phyloP scores from a whole-genome alignment of 2,329 filamentous ascomycete species.

The Talaromyces funiculosus region DNA sequence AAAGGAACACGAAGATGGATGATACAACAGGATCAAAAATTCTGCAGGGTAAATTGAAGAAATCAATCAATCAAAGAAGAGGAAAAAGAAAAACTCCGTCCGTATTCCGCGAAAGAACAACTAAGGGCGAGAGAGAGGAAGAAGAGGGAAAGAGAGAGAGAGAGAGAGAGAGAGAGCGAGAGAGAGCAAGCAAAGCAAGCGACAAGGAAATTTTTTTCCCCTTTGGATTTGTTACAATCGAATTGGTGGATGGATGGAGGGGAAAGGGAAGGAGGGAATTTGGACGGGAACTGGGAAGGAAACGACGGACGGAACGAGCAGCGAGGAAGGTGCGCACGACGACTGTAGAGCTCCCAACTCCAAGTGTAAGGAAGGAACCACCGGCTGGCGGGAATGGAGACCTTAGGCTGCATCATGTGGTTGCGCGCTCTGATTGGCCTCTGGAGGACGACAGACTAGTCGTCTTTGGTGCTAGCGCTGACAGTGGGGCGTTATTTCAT shows the following conservation, averaged over 20 bases:
- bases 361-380: constrained; percentile 5
- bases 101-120: constrained; percentile 16
- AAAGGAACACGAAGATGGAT: constrained; percentile 19
- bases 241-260: constrained; percentile 2
- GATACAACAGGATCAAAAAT: constrained; percentile 23
- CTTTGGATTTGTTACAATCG: neutral
- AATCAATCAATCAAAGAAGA: constrained; percentile 16
- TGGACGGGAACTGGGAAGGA: neutral
- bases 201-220: constrained; percentile 7
- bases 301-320: neutral
- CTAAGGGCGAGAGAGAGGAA: constrained; percentile 17
- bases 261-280: constrained; percentile 1
- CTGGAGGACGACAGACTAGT: neutral
- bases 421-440: neutral
- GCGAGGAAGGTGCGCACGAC: neutral
- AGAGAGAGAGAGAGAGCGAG: constrained; percentile 9
- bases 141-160: constrained; percentile 17
- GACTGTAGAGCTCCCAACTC: neutral
- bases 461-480: neutral
- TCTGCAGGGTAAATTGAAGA: constrained; percentile 21
- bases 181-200: constrained; percentile 7
- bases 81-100: constrained; percentile 18
- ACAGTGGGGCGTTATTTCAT: neutral
- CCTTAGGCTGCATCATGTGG: constrained; percentile 3
- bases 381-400: constrained; percentile 5